Evolutionary conservation across 2,329 filamentous ascomycete species (phyloP).

Genomic region (Cladosporium sp.): DNA sequence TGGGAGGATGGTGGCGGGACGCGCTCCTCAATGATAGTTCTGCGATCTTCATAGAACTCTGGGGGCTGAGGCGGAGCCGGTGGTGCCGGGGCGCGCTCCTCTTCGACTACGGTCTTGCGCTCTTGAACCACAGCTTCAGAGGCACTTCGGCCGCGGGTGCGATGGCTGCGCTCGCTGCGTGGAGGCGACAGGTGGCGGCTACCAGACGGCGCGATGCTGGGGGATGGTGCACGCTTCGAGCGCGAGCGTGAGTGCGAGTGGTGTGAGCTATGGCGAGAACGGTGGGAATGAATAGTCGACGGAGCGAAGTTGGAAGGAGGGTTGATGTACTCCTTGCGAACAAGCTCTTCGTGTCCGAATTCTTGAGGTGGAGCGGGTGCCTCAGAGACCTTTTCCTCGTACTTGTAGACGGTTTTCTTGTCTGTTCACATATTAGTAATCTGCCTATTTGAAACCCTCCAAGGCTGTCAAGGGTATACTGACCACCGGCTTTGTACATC

Average conservation of each 20-base stretch:
- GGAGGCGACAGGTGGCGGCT: conserved; percentile 11
- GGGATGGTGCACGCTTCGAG: conserved; percentile 8
- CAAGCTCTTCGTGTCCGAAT: conserved; percentile 30
- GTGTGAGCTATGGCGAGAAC: conserved; percentile 5
- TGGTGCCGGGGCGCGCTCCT: conserved; percentile 16
- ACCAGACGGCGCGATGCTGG: conserved; percentile 1
- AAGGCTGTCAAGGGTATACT: conserved; percentile 18
- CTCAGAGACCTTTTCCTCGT: conserved; percentile 27
- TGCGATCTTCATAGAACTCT: conserved; percentile 27
- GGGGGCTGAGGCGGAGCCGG: conserved; percentile 21
- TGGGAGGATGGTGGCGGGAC: conserved; percentile 11
- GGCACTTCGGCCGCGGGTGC: conserved; percentile 20
- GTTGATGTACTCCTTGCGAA: conserved; percentile 36
- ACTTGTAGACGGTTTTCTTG: conserved; percentile 33
- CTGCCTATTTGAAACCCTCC: neutral
- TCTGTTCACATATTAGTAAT: conserved; percentile 25
- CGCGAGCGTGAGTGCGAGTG: conserved; percentile 12
- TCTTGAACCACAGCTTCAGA: conserved; percentile 25
- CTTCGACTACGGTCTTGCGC: conserved; percentile 27
- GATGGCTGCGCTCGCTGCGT: conserved; percentile 16
- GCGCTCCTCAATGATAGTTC: conserved; percentile 29
- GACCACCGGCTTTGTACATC: conserved; percentile 55
- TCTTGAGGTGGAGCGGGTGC: conserved; percentile 19
- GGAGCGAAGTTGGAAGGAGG: conserved; percentile 30
- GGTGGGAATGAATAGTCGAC: conserved; percentile 2